Base-by-base conservation (phyloP, 352 stramenopile species). In the Phytophthora sp. region DNA sequence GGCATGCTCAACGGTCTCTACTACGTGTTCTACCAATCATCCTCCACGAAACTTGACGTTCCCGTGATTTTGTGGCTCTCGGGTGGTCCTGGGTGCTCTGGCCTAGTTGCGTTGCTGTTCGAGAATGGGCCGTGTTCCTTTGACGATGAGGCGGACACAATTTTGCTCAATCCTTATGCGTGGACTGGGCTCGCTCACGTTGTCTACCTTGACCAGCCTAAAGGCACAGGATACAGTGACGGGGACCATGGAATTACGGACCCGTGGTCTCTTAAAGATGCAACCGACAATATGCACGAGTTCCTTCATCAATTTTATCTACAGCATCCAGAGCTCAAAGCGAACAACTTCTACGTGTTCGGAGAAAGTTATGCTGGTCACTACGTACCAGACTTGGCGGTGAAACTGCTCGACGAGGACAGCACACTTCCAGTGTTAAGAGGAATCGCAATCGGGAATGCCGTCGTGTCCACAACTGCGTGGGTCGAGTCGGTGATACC, bases 41-140 rank as follows among this genome's bases (percentile, higher is more conserved):
- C 79, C 20, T 56, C 29, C 23, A 51, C 33, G 11, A 16, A 33
- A 50, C 44, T 9, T 20, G 20, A 45, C 24, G 63, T 73, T 18
- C 97, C 97, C 0, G 81, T 99, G 23, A 83, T 99, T 9, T 63
- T 99, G 7, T 99, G 97, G 97, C 79, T 99, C 6, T 99, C 94
- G 7, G 97, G 97, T 27, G 97, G 97, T 15, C 97, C 97, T 9
- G 96, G 97, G 1, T 99, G 97, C 80, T 99, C 92, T 5, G 96
- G 90, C 7, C 79, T 97, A 12, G 77, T 99, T 24, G 97, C 85
- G 0, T 74, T 98, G 3, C 73, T 99, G 2, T 97, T 95, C 21
- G 97, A 99, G 68, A 98, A 99, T 73, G 97, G 97, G 7, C 97
- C 97, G 29, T 99, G 97, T 67, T 89, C 66, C 18, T 91, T 92